Evolutionary conservation across 2,329 filamentous ascomycete species (phyloP).

Genomic region (Microthyrium microscopicum): DNA sequence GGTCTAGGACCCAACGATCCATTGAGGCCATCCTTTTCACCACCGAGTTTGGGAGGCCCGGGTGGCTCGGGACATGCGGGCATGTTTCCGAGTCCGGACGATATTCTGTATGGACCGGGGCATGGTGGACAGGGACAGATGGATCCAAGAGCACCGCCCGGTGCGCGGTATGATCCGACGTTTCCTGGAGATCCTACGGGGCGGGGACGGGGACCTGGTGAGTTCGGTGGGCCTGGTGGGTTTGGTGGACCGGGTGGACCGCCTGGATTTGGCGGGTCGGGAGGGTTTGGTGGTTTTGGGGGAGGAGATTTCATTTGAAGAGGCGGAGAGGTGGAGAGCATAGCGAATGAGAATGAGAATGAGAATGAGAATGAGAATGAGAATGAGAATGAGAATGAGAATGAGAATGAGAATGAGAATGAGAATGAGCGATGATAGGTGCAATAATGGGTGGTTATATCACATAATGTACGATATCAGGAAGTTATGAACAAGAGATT

Average conservation of each 20-base stretch:
- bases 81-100: constrained; percentile 94
- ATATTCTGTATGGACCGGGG: constrained; percentile 59
- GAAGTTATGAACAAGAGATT: no score
- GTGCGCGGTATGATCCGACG: constrained; percentile 79
- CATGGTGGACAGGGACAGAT: constrained; percentile 28
- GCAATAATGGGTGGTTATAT: no score
- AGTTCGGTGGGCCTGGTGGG: constrained; percentile 21
- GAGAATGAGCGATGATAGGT: no score
- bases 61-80: constrained; percentile 51
- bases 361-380: no score
- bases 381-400: no score
- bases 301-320: constrained; percentile 43
- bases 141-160: constrained; percentile 64
- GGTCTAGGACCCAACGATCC: constrained; percentile 77
- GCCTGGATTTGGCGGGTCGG: constrained; percentile 39
- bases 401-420: no score
- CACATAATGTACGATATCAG: no score
- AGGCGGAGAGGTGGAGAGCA: no score
- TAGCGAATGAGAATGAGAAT: no score
- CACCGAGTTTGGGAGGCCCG: constrained; percentile 35
- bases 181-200: constrained; percentile 49
- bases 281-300: constrained; percentile 46
- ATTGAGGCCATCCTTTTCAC: constrained; percentile 48
- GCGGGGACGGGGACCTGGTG: constrained; percentile 16
- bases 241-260: constrained; percentile 29